Evolutionary conservation across 495 filamentous ascomycete species (phyloP), one percentile per base, ranked within the genome.

Genomic region (Neurospora sp.): DNA sequence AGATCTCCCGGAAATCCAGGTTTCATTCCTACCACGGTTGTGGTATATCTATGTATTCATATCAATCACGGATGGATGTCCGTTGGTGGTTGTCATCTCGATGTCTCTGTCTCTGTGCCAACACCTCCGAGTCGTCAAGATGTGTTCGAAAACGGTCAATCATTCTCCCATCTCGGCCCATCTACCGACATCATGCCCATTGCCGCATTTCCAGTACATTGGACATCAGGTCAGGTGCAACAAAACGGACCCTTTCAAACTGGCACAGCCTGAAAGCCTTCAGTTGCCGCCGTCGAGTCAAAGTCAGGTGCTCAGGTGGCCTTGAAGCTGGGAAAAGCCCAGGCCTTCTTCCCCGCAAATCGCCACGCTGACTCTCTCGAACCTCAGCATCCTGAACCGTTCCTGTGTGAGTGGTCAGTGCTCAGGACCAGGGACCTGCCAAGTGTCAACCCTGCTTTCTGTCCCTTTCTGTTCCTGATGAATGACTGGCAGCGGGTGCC

Each of bases 291-390:
- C 71, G 75, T 71, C 71, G 71, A 69, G 70, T 27, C 39, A 62
- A 75, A 78, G 79, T 81, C 79, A 81, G 75, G 79, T 79, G 79
- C 70, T 39, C 74, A 9, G 70, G 8, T 39, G 42, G 39, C 14
- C 39, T 39, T 18, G 39, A 71, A 70, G 70, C 72, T 73, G 69
- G 69, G 73, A 62, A 72, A 74, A 75, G 69, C 73, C 74, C 71
- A 71, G 75, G 73, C 74, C 72, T 31, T 70, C 70, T 81, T 77
- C 79, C 78, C 78, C 79, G 75, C 79, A 78, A 77, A 77, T 79
- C 72, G 77, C 78, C 78, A 80, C 79, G 72, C 54, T 71, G 48
- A 44, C 66, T 72, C 62, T 40, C 35, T 39, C 0, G 54, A 35
- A 40, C 39, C 37, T 38, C 69, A 38, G 69, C 35, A n/a, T 27